Base-by-base conservation (phyloP, 2,329 filamentous ascomycete species). In the Helicocarpus griseus region DNA sequence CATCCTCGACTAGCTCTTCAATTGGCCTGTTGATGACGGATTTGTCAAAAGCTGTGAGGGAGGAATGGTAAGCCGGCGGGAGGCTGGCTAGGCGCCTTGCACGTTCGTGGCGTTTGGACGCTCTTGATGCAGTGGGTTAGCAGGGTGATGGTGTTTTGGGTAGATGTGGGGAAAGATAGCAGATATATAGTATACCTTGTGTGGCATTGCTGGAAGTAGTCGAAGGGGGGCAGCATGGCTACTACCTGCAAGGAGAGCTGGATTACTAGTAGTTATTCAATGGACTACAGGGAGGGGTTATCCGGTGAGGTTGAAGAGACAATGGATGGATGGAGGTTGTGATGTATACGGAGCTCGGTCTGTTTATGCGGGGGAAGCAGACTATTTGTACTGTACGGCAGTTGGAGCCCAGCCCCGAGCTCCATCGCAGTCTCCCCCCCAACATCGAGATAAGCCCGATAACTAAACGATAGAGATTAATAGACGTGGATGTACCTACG, bases 81-180 rank as follows among this genome's bases (percentile, higher is more conserved):
- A 96, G 79, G 5, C 77, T 77, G 33, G 77, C 75, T 59, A 96
- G 86, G 49, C 86, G 82, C 47, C 77, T 72, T 14, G 77, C 73
- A 38, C 91, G 84, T 67, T 95, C 82, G 55, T 81, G 70, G 71
- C 93, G 86, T 74, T 96, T 96, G 67, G n/a, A 81, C 78, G 60
- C 81, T 77, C 72, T 89, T 95, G 62, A 47, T 9, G 50, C 17
- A 54, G 53, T 56, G 19, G 21, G 48, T 38, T 40, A 47, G 28
- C 21, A 22, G 13, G 13, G 17, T 21, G 13, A 29, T 24, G 45
- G 52, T 55, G 51, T 40, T 44, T 49, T 28, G 22, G 8, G n/a
- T 26, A 11, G 13, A 19, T 17, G n/a, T 29, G 13, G 4, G 14
- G 49, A n/a, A 36, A 47, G 40, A 21, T 17, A 52, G 8, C 28